Evolutionary conservation across 331 rosid genomes (phyloP), one percentile per base, ranked within the genome.

Genomic region (Malus hybrid): DNA sequence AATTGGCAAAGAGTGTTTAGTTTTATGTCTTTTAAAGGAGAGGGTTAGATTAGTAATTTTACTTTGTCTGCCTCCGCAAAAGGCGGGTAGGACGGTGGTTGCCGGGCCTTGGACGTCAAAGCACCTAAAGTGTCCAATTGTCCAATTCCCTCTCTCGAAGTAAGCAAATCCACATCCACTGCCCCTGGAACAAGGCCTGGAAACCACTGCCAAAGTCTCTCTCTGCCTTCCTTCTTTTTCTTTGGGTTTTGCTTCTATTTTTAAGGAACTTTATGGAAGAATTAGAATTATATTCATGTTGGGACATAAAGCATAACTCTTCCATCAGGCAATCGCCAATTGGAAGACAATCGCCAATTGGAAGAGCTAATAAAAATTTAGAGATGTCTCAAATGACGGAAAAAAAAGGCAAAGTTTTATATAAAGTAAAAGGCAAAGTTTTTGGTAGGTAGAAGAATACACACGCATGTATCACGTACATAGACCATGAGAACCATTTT

Each of bases 101-200:
- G 88, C 87, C 93, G 90, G 88, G 85, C 87, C 88, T 84, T 78
- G 74, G 56, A 90, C 91, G 93, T 75, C 72, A 77, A 80, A 80
- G 48, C 79, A 76, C 79, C 62, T 52, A 6, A 78, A 71, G 72
- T 42, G 79, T 70, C 73, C 80, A 72, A 66, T 65, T 29, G 61
- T 31, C 27, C 31, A 42, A 12, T 10, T 32, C 8, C 10, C 54
- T 56, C 70, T 80, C 86, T 75, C 54, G 85, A 78, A 75, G 76
- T 39, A 10, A 77, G 46, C 71, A 71, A 61, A 11, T 54, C 48
- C 32, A 60, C 68, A 48, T 73, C 69, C 77, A 72, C 76, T 42
- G 19, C 10, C 22, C 77, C 77, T 74, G 5, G 64, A 60, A 60
- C 72, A 67, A 28, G 10, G 69, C 36, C n/a, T 28, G 48, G 50